A percentile compares a stretch with the other conserved stretches of the same genome.
These are phyloP conservation scores for Verticillium nubilum DNA, from an alignment of 2,329 filamentous ascomycete genomes.

Conservation along the genomic window DNA sequence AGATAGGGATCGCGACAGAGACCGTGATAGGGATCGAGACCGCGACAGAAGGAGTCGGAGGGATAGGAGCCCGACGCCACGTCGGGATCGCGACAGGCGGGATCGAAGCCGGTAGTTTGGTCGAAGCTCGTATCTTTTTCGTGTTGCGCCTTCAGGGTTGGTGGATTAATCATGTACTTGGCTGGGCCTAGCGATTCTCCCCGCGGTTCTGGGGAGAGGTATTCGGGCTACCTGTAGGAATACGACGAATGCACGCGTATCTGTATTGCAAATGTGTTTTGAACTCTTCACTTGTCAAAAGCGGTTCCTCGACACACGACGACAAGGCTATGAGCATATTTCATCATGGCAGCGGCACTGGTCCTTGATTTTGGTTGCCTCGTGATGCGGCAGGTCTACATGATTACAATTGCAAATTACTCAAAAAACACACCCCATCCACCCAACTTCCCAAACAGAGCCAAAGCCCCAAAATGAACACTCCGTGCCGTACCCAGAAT, in stretches of 20 bases:
- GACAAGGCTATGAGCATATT: no score
- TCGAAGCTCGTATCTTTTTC: neutral
- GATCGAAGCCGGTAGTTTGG: neutral
- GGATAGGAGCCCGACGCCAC: slow-evolving; percentile 4
- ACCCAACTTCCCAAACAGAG: neutral
- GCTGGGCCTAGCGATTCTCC: no score
- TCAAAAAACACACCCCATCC: neutral
- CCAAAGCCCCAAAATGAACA: neutral
- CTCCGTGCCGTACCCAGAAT: neutral
- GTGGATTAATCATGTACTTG: no score
- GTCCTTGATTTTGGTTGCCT: neutral
- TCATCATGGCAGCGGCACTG: neutral
- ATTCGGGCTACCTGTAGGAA: neutral
- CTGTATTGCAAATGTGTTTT: no score
- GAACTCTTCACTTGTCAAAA: no score
- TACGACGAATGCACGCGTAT: neutral
- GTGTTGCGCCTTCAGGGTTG: no score
- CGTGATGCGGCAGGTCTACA: neutral
- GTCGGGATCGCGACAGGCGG: slow-evolving; percentile 4
- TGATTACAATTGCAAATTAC: neutral
- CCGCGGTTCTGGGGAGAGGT: no score
- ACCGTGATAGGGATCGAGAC: slow-evolving; percentile 26
- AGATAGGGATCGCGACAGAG: slow-evolving; percentile 23
- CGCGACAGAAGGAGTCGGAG: slow-evolving; percentile 19
- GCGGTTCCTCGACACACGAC: no score